Evolutionary conservation across 331 rosid genomes (phyloP).

Genomic region (Malus hybrid): DNA sequence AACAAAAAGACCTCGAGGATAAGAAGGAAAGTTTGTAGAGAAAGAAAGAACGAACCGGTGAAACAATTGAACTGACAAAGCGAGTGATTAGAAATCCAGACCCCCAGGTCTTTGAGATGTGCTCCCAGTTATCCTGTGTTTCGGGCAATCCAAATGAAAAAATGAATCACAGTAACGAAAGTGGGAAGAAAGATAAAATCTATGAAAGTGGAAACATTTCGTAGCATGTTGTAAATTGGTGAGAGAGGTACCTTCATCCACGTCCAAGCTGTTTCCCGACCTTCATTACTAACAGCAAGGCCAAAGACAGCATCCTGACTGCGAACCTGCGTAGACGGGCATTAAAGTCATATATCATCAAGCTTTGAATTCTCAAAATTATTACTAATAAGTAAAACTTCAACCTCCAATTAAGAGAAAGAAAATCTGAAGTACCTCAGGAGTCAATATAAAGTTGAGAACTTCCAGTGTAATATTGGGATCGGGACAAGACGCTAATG

Average conservation of each 20-base stretch:
- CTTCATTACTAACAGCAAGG: constrained; percentile 45
- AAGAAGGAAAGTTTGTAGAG: background rate
- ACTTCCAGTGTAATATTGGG: constrained; percentile 24
- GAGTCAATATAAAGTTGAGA: constrained; percentile 37
- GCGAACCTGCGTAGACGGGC: constrained; percentile 47
- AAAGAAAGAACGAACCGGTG: constrained; percentile 53
- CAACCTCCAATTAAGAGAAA: background rate
- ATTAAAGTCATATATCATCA: constrained; percentile 1
- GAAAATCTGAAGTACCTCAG: constrained; percentile 30
- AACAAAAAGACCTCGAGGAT: too few relatives aligned
- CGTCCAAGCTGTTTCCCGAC: constrained; percentile 82
- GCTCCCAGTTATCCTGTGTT: background rate
- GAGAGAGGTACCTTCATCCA: constrained; percentile 69
- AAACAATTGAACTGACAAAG: constrained; percentile 59
- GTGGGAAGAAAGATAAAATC: background rate
- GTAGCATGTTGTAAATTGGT: too few relatives aligned
- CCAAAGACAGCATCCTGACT: constrained; percentile 86
- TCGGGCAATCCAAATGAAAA: background rate
- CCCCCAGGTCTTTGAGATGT: constrained; percentile 51
- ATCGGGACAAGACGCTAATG: too few relatives aligned
- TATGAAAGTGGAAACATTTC: too few relatives aligned
- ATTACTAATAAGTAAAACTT: background rate
- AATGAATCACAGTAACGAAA: background rate
- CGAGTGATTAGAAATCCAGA: constrained; percentile 64
- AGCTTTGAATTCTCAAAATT: background rate